A percentile compares a stretch with the other conserved stretches of the same genome.
Evolutionary conservation across 139 green algal genomes (phyloP).

Genomic region (Picochlorum sp.): DNA sequence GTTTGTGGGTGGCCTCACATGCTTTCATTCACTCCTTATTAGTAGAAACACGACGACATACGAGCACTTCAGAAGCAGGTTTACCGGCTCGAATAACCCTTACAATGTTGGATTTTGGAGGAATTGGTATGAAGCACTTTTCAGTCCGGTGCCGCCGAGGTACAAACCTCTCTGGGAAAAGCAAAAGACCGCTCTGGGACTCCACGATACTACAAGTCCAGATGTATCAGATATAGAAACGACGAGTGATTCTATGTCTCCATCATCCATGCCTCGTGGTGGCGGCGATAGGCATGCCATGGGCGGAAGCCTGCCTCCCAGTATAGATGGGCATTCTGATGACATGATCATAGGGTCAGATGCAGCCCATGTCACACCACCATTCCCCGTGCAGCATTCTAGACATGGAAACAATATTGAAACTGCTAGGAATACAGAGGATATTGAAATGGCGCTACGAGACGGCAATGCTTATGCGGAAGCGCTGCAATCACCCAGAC

Average conservation of each 20-base stretch:
- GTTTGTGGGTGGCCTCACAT: conserved; percentile 86
- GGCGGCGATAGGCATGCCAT: no score
- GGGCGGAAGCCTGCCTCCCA: neutral
- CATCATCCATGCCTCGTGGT: no score
- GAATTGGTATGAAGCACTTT: conserved; percentile 34
- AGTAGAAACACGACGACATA: conserved; percentile 93
- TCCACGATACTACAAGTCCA: neutral
- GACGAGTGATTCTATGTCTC: neutral
- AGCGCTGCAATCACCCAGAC: no score
- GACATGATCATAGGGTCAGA: no score
- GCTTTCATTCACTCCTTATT: conserved; percentile 90
- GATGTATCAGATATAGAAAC: neutral
- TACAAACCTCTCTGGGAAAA: conserved; percentile 7
- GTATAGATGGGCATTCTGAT: neutral
- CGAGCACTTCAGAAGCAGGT: conserved; percentile 83
- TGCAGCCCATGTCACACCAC: no score
- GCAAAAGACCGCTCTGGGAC: neutral
- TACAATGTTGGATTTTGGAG: conserved; percentile 17
- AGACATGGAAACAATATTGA: no score
- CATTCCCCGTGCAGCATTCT: no score
- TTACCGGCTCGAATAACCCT: conserved; percentile 25
- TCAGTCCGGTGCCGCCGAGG: conserved; percentile 17
- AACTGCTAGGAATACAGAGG: no score
- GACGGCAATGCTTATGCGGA: no score
- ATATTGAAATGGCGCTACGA: no score